Conservation (phyloP, 2,329 filamentous ascomycete genomes). For the Cladophialophora bantiana region DNA sequence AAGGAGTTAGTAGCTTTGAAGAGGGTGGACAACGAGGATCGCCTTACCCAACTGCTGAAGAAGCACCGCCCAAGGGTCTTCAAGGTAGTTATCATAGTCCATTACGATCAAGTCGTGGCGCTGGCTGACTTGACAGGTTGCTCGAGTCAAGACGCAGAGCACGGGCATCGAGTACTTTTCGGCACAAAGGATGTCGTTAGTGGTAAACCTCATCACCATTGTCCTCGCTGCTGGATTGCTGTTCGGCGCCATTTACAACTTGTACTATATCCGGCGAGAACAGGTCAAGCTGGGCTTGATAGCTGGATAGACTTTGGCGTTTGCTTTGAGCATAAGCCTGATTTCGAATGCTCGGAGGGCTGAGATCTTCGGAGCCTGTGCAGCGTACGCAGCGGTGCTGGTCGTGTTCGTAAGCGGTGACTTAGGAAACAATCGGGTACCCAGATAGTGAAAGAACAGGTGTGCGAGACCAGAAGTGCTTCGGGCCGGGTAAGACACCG, state of each 20-base stretch:
- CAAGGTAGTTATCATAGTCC: not conserved
- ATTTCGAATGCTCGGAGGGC: not conserved
- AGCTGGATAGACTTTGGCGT: not conserved
- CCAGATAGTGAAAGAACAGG: too few species aligned
- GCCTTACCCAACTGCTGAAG: not conserved
- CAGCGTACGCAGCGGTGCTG: constrained; percentile 3
- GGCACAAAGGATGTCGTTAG: not conserved
- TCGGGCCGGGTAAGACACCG: too few species aligned
- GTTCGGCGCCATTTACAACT: not conserved
- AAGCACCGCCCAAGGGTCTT: not conserved
- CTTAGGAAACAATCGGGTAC: too few species aligned
- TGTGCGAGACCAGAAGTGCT: too few species aligned
- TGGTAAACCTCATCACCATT: constrained; percentile 1
- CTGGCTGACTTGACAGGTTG: too few species aligned
- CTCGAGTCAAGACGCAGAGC: too few species aligned
- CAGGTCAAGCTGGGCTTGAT: not conserved
- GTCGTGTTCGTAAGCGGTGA: not conserved
- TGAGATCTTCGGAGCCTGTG: constrained; percentile 5
- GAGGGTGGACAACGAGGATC: not conserved
- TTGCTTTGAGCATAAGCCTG: not conserved
- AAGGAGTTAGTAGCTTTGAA: not conserved
- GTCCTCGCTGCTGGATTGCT: not conserved
- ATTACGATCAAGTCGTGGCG: not conserved
- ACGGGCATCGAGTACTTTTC: not conserved
- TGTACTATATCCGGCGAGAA: not conserved